Percentiles rank a stretch among this genome's conserved stretches.
Evolutionary conservation across 2,329 filamentous ascomycete genomes (phyloP).

Genomic region (Phoma sp.): DNA sequence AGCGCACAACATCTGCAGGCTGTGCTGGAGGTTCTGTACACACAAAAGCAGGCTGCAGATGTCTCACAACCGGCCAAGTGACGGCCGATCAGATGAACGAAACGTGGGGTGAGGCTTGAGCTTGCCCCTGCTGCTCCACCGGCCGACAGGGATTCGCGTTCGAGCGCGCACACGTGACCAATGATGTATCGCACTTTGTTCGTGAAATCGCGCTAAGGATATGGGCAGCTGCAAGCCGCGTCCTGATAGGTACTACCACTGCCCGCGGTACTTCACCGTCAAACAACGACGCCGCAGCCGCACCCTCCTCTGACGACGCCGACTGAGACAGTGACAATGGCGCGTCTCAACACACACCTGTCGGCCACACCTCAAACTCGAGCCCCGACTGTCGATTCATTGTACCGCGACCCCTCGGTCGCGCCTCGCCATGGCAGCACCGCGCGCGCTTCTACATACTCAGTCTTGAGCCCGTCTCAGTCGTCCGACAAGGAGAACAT

Average conservation of each 20-base stretch:
- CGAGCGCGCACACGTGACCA: slow-evolving; percentile 26
- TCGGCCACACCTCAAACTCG: slow-evolving; percentile 41
- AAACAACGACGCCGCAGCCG: background rate
- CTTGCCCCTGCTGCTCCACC: background rate
- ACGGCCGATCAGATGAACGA: slow-evolving; percentile 9
- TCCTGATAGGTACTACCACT: background rate
- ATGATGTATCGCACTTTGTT: slow-evolving; percentile 26
- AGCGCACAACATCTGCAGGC: slow-evolving; percentile 12
- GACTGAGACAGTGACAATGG: slow-evolving; percentile 33
- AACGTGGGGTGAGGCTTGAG: slow-evolving; percentile 16
- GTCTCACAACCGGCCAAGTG: background rate
- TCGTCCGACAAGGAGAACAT: slow-evolving; percentile 56
- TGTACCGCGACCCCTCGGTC: slow-evolving; percentile 47
- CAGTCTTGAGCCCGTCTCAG: slow-evolving; percentile 40
- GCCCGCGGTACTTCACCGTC: background rate
- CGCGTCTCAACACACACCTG: slow-evolving; percentile 43
- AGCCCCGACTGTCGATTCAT: slow-evolving; percentile 40
- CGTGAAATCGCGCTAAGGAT: slow-evolving; percentile 27
- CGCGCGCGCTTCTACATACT: slow-evolving; percentile 36
- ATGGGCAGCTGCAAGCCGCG: slow-evolving; percentile 15
- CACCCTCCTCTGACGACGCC: background rate
- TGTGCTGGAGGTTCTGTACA: background rate
- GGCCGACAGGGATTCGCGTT: slow-evolving; percentile 28
- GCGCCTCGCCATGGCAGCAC: slow-evolving; percentile 22
- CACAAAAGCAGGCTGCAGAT: background rate